Conservation (phyloP, 352 stramenopile species). For the Sclerospora graminicola region DNA sequence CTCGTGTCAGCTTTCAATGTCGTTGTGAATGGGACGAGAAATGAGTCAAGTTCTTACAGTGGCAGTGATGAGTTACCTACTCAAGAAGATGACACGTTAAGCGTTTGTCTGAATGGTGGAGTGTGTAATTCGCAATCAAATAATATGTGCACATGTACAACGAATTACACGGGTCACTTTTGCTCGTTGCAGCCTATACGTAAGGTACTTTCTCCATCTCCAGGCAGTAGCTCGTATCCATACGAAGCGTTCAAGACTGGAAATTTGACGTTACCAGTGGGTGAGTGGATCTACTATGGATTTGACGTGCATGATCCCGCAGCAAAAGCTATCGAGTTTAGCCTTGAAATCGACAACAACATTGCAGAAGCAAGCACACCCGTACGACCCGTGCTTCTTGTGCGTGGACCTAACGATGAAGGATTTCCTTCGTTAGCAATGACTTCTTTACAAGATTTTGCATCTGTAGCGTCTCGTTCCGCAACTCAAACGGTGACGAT, state of each 20-base stretch:
- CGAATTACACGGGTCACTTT: conserved; percentile 23
- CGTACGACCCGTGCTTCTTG: too few relatives aligned
- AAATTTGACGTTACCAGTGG: conserved; percentile 25
- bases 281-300: conserved; percentile 49
- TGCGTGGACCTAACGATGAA: too few relatives aligned
- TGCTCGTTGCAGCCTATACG: conserved; percentile 28
- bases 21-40: conserved; percentile 6
- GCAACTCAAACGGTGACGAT: too few relatives aligned
- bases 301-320: conserved; percentile 45
- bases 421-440: too few relatives aligned
- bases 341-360: too few relatives aligned
- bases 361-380: too few relatives aligned
- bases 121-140: conserved; percentile 39
- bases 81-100: conserved; percentile 9
- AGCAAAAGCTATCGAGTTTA: conserved; percentile 38
- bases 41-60: conserved; percentile 2
- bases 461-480: too few relatives aligned
- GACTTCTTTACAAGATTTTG: too few relatives aligned
- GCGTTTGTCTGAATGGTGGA: conserved; percentile 35
- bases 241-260: conserved; percentile 21
- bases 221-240: conserved; percentile 4
- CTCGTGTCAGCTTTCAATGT: conserved; percentile 8
- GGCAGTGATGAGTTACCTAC: not conserved
- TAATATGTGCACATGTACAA: conserved; percentile 37
- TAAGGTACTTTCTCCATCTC: conserved; percentile 4